Percentiles rank a stretch among this genome's conserved stretches.
phyloP scores from a whole-genome alignment of 2,329 filamentous ascomycete species.

The Reticulascus tulasneorum region DNA sequence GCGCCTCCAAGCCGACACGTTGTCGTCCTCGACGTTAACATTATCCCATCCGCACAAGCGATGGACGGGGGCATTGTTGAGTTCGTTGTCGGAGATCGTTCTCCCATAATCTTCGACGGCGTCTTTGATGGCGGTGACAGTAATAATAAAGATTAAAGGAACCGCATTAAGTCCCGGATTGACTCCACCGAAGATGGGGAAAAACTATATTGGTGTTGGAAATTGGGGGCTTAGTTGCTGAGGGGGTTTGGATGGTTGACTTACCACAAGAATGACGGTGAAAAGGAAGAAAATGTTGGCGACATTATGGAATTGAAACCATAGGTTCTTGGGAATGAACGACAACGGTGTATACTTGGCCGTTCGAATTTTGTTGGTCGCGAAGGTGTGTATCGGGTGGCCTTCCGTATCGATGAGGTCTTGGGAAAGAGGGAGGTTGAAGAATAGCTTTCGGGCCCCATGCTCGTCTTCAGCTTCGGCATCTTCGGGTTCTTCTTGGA shows the following conservation, averaged over 20 bases:
- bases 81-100: constrained; percentile 83
- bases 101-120: constrained; percentile 92
- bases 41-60: constrained; percentile 85
- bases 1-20: constrained; percentile 78
- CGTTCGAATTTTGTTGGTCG: constrained; percentile 94
- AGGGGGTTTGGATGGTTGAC: constrained; percentile 27
- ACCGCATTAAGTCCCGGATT: constrained; percentile 89
- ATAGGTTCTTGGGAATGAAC: constrained; percentile 95
- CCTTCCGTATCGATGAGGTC: constrained; percentile 78
- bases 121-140: constrained; percentile 88
- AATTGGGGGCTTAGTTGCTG: constrained; percentile 2
- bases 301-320: constrained; percentile 97
- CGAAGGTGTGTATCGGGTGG: constrained; percentile 63
- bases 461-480: constrained; percentile 36
- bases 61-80: constrained; percentile 96
- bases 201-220: constrained; percentile 59
- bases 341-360: constrained; percentile 95
- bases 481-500: constrained; percentile 27
- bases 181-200: constrained; percentile 88
- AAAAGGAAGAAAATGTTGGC: constrained; percentile 99
- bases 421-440: constrained; percentile 77
- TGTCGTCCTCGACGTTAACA: constrained; percentile 86
- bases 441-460: constrained; percentile 64
- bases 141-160: constrained; percentile 87
- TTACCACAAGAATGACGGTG: constrained; percentile 87